Evolutionary conservation across 208 protist genomes (phyloP), one percentile per base, ranked within the genome.

Genomic region (Acanthamoeba royreba): DNA sequence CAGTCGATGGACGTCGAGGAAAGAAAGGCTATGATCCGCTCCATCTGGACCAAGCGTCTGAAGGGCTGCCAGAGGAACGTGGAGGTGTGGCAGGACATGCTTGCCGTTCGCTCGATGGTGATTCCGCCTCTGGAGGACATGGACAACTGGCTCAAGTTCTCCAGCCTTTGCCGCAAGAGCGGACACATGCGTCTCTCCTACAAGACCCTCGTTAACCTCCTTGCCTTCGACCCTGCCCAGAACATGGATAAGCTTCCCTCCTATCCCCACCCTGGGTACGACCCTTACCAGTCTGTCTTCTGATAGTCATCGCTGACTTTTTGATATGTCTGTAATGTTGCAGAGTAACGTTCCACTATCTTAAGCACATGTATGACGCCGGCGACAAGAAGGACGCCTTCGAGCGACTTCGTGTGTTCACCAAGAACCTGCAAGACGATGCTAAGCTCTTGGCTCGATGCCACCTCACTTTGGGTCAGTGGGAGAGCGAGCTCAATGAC

Each of bases 1-100:
- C 63, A 63, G 33, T 61, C n/a, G 22, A 8, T 40, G 45, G 47
- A 47, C 31, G 38, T 38, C 43, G 47, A 89, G 31, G 35, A 77
- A 25, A 1, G 43, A 19, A 1, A 46, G 33, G 89, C 46, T n/a
- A 96, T 96, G 93, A 97, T 97, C 19, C 74, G 46, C 31, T 88
- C 96, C 9, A 97, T 98, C 66, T 99, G 99, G 99, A 96, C 97
- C 58, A 94, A 88, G 35, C 97, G 99, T 38, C 94, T 99, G 28
- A 74, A 94, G 31, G 96, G 97, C 43, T 98, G 69, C 38, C 97
- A 98, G 77, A 98, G 98, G 96, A 98, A 98, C 28, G 98, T 99
- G 52, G 98, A 99, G 69, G 94, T 98, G 25, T 99, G 99, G 99
- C 98, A 99, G 90, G 69, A 93, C 46, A 93, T 93, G 45, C 33